A percentile compares a stretch with the other conserved stretches of the same genome.
Evolutionary conservation across 495 filamentous ascomycete species (phyloP).

Genomic region (Podospora fimiseda): DNA sequence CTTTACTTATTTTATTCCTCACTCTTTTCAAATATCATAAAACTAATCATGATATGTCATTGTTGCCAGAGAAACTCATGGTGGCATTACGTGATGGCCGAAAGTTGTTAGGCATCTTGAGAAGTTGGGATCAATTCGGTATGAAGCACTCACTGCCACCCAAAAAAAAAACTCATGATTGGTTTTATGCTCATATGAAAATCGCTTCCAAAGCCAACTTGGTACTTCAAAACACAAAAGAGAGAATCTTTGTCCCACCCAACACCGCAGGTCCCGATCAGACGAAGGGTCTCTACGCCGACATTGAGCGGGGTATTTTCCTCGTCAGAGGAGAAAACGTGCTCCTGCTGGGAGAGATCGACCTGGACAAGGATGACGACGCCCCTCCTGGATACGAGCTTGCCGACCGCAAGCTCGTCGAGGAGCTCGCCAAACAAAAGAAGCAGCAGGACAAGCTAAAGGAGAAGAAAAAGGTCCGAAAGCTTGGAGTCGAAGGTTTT

Average conservation of each 20-base stretch:
- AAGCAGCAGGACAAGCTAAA: constrained; percentile 58
- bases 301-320: constrained; percentile 75
- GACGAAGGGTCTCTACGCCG: constrained; percentile 57
- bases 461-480: constrained; percentile 63
- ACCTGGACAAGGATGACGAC: constrained; percentile 91
- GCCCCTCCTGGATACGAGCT: constrained; percentile 62
- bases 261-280: constrained; percentile 16
- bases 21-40: not conserved
- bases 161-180: not conserved
- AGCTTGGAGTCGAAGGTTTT: constrained; percentile 70
- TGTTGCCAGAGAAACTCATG: constrained; percentile 80
- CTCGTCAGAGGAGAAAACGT: constrained; percentile 93
- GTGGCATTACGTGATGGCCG: constrained; percentile 85
- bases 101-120: constrained; percentile 83
- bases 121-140: constrained; percentile 99
- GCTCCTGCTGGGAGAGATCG: constrained; percentile 85
- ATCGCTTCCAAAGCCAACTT: constrained; percentile 65
- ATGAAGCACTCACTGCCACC: constrained; percentile 23
- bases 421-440: constrained; percentile 63
- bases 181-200: not conserved
- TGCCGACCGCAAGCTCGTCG: constrained; percentile 62
- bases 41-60: constrained; percentile 13
- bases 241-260: constrained; percentile 66
- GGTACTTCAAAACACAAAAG: constrained; percentile 83
- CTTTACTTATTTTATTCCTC: not conserved